Conservation (phyloP, 345 rosid species). For the Theobroma cacao region DNA sequence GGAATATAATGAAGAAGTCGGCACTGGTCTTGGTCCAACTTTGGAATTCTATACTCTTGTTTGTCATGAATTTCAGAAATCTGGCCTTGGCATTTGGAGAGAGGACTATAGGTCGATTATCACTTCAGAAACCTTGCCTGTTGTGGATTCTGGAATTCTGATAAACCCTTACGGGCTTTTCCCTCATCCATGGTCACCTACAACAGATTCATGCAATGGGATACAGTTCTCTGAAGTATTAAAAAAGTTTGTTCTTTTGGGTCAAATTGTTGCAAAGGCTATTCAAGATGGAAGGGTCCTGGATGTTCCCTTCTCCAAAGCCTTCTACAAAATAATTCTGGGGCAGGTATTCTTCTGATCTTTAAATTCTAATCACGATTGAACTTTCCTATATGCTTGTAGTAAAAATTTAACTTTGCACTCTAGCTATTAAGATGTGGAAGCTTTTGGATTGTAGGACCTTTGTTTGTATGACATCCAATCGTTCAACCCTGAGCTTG, state of each 20-base stretch:
- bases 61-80: constrained; percentile 80
- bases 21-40: constrained; percentile 98
- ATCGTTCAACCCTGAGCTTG: constrained; percentile 79
- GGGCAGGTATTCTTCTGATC: constrained; percentile 53
- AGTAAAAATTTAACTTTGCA: neutral
- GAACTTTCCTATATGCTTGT: neutral
- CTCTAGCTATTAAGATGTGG: neutral
- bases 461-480: constrained; percentile 74
- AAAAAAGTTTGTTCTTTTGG: constrained; percentile 71
- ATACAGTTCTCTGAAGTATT: constrained; percentile 47
- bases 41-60: constrained; percentile 89
- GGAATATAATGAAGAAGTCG: constrained; percentile 88
- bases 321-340: constrained; percentile 77
- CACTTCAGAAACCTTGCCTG: constrained; percentile 19
- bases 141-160: constrained; percentile 29
- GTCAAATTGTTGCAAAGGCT: constrained; percentile 87
- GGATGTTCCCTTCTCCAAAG: constrained; percentile 83
- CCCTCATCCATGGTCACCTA: constrained; percentile 72
- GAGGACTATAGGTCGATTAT: constrained; percentile 41
- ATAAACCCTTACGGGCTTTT: constrained; percentile 62
- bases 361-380: neutral
- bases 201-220: constrained; percentile 33
- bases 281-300: constrained; percentile 92
- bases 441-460: constrained; percentile 48
- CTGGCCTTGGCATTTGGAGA: constrained; percentile 87